Base-by-base conservation (phyloP, 345 rosid genomes). In the Populus alba region DNA sequence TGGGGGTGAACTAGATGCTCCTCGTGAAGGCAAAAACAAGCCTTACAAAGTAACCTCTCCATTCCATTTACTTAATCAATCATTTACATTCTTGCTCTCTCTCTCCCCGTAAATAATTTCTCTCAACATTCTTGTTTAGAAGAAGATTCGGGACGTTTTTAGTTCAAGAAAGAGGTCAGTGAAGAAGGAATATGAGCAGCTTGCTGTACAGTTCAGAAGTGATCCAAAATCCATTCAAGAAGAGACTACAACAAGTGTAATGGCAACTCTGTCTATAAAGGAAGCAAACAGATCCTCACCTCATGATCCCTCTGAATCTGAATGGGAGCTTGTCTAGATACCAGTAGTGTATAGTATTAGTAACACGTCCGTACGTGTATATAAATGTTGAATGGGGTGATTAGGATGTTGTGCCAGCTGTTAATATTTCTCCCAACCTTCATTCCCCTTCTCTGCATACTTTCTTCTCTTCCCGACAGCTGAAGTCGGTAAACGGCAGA, bases 291-390 rank as follows among this genome's bases (percentile, higher is more conserved):
- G 76, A 68, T 75, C 87, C 68, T 66, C 66, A 41, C 51, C 76
- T 27, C 75, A 72, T 22, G 86, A 79, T 47, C 20, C 55, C 29
- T 74, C 78, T 66, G 96, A 94, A 78, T 83, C 89, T 12, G 98
- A 91, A 71, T 92, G 98, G 98, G 97, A 94, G 91, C 88, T 94
- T 78, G 88, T 94, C 13, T 87, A 81, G 84, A 71, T 57, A 12
- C 59, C 18, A 66, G 39, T 57, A 72, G 18, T 27, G 3, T 12
- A 12, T 25, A 25, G 8, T 4, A 47, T 22, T 8, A 57, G 27
- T 9, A 7, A 57, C 25, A 11, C 62, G 20, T 3, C 23, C 12
- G n/a, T 11, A 57, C 15, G 11, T n/a, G 12, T n/a, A 57, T 57
- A 57, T 9, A n/a, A 55, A 31, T 25, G 70, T 66, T 39, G 74